A percentile compares a stretch with the other conserved stretches of the same genome.
These are phyloP conservation scores for Quercus berberidifolia DNA, from an alignment of 306 rosid species.

Conservation along the genomic window DNA sequence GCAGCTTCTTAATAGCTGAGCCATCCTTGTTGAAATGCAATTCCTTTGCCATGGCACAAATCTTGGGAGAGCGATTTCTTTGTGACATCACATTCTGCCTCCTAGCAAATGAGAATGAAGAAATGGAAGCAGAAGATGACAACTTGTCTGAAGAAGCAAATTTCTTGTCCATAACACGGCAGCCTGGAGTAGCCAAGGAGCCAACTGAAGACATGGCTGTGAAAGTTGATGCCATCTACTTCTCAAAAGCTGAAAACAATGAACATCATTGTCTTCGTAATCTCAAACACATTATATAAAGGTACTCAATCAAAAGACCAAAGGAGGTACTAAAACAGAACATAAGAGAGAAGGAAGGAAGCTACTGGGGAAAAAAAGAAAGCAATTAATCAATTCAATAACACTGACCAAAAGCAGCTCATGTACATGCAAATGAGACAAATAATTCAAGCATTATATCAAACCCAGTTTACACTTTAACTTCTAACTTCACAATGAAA, in stretches of 20 bases:
- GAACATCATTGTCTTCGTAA: not conserved
- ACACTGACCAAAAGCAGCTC: not conserved
- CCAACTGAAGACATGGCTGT: constrained; percentile 61
- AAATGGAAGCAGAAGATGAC: constrained; percentile 64
- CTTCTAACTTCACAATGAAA: too few relatives aligned
- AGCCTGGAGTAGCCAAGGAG: constrained; percentile 46
- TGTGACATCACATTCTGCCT: constrained; percentile 34
- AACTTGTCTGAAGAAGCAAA: constrained; percentile 32
- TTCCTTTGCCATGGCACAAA: constrained; percentile 95
- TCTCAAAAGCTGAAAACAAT: not conserved
- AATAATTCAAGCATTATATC: too few relatives aligned
- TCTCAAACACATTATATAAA: not conserved
- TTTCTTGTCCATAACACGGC: constrained; percentile 34
- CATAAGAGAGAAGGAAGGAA: not conserved
- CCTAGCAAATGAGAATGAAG: constrained; percentile 50
- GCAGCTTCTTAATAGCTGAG: constrained; percentile 80
- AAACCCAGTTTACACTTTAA: too few relatives aligned
- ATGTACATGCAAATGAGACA: not conserved
- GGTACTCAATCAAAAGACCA: not conserved
- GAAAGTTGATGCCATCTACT: constrained; percentile 75
- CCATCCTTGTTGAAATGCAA: constrained; percentile 95
- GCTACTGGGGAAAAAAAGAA: not conserved
- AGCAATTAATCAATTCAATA: not conserved
- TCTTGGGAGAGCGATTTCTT: constrained; percentile 39
- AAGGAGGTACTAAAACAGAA: not conserved